These are phyloP conservation scores for Rhodofomes roseus DNA, from an alignment of 1,284 basidiomycete genomes.

Conservation along the genomic window DNA sequence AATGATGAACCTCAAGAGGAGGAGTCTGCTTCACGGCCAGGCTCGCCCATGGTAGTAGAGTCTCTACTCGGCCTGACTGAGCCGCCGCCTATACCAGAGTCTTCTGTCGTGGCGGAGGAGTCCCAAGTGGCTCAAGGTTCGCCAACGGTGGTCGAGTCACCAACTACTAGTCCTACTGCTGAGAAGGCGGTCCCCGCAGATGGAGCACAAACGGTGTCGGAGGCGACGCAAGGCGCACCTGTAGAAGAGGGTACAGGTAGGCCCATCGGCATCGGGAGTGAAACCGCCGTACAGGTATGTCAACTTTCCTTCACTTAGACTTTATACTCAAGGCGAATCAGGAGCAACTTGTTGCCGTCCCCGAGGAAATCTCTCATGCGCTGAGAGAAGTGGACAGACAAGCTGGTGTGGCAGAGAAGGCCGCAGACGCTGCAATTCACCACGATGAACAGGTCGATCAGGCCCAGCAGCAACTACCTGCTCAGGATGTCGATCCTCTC, in stretches of 20 bases:
- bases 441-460: neutral
- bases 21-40: neutral
- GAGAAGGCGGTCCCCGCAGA: neutral
- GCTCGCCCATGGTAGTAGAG: neutral
- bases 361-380: neutral
- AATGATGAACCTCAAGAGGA: neutral
- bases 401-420: neutral
- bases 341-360: no score
- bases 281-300: neutral
- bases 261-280: neutral
- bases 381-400: neutral
- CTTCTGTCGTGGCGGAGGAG: neutral
- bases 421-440: no score
- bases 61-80: neutral
- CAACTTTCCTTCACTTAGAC: neutral
- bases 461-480: neutral
- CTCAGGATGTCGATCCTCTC: constrained; percentile 30
- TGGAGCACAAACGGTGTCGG: neutral
- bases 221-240: neutral
- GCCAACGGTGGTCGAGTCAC: neutral
- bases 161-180: neutral
- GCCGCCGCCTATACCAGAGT: neutral
- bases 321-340: neutral
- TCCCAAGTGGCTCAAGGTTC: neutral
- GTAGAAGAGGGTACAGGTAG: neutral